These are phyloP conservation scores for Massarina eburnea DNA, from an alignment of 2,329 filamentous ascomycete species.

Conservation along the genomic window DNA sequence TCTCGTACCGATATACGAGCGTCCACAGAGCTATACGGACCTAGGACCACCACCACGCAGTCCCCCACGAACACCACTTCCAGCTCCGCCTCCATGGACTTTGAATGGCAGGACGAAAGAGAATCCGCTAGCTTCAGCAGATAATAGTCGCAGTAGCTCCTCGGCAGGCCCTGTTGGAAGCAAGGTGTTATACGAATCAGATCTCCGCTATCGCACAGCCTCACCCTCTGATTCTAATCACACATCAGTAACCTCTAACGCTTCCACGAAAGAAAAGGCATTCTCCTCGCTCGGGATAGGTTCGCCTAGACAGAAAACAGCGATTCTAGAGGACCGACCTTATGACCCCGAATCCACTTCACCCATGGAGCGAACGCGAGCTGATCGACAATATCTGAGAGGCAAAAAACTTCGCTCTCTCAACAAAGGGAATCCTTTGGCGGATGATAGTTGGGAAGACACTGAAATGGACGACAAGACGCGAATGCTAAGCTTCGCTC, in stretches of 20 bases:
- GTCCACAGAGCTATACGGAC: slow-evolving; percentile 4
- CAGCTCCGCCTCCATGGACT: slow-evolving; percentile 1
- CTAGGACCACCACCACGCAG: slow-evolving; percentile 21
- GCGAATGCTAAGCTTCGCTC: slow-evolving; percentile 27
- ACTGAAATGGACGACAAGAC: slow-evolving; percentile 21
- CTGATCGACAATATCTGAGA: slow-evolving; percentile 11
- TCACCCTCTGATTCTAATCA: slow-evolving; percentile 4
- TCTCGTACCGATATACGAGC: slow-evolving; percentile 25
- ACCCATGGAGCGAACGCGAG: neutral
- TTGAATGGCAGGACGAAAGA: slow-evolving; percentile 1
- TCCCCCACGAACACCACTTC: slow-evolving; percentile 22
- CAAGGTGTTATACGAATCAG: neutral
- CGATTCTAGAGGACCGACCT: slow-evolving; percentile 4
- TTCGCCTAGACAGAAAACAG: slow-evolving; percentile 11
- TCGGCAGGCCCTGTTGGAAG: neutral
- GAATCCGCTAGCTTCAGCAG: neutral
- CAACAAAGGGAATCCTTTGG: slow-evolving; percentile 13
- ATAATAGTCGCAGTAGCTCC: neutral
- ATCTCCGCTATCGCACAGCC: neutral
- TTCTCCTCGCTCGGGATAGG: slow-evolving; percentile 21
- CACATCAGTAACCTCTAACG: slow-evolving; percentile 16
- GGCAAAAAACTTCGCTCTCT: slow-evolving; percentile 16
- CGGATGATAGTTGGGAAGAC: slow-evolving; percentile 20
- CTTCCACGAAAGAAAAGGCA: slow-evolving; percentile 24
- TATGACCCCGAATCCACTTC: neutral